Base-by-base conservation (phyloP, 2,329 filamentous ascomycete genomes). In the Penicillium capsulatum region DNA sequence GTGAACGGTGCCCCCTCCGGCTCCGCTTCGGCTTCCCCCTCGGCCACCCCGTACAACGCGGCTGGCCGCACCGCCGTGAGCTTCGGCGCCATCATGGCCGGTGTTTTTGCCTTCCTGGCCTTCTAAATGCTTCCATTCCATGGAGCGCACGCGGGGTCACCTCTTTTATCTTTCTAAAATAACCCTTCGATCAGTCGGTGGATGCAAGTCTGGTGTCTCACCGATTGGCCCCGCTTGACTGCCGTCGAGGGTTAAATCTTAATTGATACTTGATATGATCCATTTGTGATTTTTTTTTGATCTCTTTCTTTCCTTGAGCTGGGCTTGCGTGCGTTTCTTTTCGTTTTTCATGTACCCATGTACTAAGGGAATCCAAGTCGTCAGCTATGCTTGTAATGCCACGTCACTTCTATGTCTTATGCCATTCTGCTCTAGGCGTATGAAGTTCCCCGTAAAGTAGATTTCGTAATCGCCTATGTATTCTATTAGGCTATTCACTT, bases 41-140 rank as follows among this genome's bases (percentile, higher is more conserved):
- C 42, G 19, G 33, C 35, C 17, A 38, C 38, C 16, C 41, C 41
- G 38, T 63, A 48, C 60, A 65, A 57, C 45, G 56, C 53, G 47
- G 62, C 62, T 41, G 57, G 55, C 53, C 62, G 56, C 42, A 64
- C 57, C 48, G 55, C 47, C 40, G 45, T 57, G 46, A 60, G 58
- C 59, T 45, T 64, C 43, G 63, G 62, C 43, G 61, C 58, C 36
- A 47, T 64, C 36, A 57, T 59, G 26, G 58, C 55, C 24, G 63
- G 59, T 58, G 40, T 63, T 30, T 46, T 57, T 40, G 63, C 61
- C 42, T 52, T 63, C 37, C 48, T 65, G 36, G 61, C 60, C 35
- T 57, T 66, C 44, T 65, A 65, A 61, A 34, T 31, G 31, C 19
- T 27, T 34, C 2, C 24, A 16, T 32, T 40, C 31, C 31, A 30